Evolutionary conservation across 805 yeast genomes (phyloP), one percentile per base, ranked within the genome.

Genomic region (Brettanomyces bruxellensis): DNA sequence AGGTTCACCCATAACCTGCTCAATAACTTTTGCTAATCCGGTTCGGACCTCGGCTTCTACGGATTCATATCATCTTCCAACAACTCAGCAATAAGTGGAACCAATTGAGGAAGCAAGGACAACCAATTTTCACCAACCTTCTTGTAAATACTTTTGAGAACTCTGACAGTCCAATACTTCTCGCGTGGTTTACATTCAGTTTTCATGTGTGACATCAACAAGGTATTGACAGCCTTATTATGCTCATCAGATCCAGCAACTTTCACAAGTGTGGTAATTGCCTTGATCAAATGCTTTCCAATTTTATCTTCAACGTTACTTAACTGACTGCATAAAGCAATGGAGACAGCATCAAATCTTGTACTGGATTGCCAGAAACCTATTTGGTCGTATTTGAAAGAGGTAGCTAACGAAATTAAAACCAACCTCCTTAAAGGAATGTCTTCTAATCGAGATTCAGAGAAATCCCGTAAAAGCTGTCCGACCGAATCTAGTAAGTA

Each of bases 51-150:
- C 97, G 59, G 78, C 62, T 65, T 93, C 98, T 30, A 93, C 96
- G 43, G 76, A 80, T 64, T 93, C 99, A 51, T 90, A 49, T 93
- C 98, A 61, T 90, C 98, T 60, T 93, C 99, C 51, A 93, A 72
- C 48, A 93, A 69, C 67, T 93, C 99, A 6, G 98, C 96, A 63
- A 93, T 87, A 49, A 87, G 76, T 34, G 99, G 99, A 51, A 93
- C 95, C 55, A 93, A 75, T 60, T 90, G 96, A 24, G 99, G 99
- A 56, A 93, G 72, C 70, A 86, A 74, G 34, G 83, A 71, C 53
- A 93, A 74, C 99, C 98, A 93, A 62, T 82, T 87, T 57, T 93
- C 98, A 46, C 98, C 97, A 56, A 89, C 83, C 70, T 86, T 86
- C 53, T 86, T 85, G 73, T 89, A 93, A 32, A 93, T 79, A 25